Base-by-base conservation (phyloP, 352 stramenopile genomes). In the Phytophthora cactorum region DNA sequence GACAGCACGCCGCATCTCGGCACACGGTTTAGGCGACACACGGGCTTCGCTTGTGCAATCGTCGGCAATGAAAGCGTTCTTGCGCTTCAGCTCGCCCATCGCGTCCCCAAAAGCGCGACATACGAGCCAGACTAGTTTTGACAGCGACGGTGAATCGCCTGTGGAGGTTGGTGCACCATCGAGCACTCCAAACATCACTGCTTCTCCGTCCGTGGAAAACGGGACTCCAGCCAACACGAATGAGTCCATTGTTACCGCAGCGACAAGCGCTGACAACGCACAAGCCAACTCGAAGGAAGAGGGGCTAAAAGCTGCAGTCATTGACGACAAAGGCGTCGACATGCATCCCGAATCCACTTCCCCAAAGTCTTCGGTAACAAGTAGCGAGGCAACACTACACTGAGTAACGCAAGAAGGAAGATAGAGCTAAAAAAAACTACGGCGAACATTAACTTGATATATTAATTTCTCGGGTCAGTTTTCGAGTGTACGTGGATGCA, bases 81-180 rank as follows among this genome's bases (percentile, higher is more conserved):
- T 92, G 63, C 71, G 82, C 4, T 82, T 82, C 12, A 67, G 68
- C 1, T 82, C 82, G n/a, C 70, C 78, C 1, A n/a, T 89, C n/a
- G n/a, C n/a, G n/a, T n/a, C n/a, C n/a, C n/a, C n/a, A n/a, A n/a
- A n/a, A n/a, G n/a, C n/a, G n/a, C n/a, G 60, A 63, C 44, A 71
- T 3, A 46, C 31, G 22, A 67, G 27, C 2, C 38, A 68, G 3
- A 29, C 17, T 22, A 65, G 36, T 34, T 25, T 60, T 17, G 50
- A 63, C 38, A 70, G 50, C 28, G 54, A 70, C n/a, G 44, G 47
- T 36, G 54, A 66, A 14, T 57, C 50, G 10, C 53, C 51, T 2
- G 47, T 47, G 6, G 15, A 66, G 9, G 3, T 28, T 15, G 39
- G 8, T 29, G 27, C 31, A 11, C 15, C 17, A 17, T 25, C 31